A percentile compares a stretch with the other conserved stretches of the same genome.
phyloP scores from a whole-genome alignment of 257 asterid genomes.

The Solanum chaucha region DNA sequence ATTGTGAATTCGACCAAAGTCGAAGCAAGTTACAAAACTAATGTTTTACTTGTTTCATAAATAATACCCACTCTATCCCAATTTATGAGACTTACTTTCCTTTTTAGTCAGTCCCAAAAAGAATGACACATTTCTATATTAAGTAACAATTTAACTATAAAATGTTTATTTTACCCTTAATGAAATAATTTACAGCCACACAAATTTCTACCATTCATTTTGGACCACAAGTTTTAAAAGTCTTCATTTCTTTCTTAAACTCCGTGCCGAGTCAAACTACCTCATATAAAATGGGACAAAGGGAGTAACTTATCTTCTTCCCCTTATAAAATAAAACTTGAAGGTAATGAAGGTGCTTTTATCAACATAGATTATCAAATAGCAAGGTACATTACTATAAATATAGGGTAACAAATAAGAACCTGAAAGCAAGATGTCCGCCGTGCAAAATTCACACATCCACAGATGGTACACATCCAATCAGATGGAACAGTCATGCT shows the following conservation, averaged over 20 bases:
- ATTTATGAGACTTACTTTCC: too few relatives aligned
- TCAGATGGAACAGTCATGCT: slow-evolving; percentile 66
- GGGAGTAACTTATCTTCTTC: not conserved
- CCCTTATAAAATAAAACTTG: not conserved
- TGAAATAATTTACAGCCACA: too few relatives aligned
- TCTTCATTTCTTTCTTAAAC: too few relatives aligned
- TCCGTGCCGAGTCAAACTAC: too few relatives aligned
- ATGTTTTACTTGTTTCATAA: not conserved
- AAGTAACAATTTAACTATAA: too few relatives aligned
- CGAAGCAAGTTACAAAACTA: not conserved
- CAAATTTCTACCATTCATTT: too few relatives aligned
- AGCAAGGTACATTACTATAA: not conserved
- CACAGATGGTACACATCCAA: slow-evolving; percentile 98
- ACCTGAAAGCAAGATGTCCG: slow-evolving; percentile 99
- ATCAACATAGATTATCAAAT: not conserved
- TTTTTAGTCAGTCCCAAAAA: too few relatives aligned
- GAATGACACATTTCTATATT: too few relatives aligned
- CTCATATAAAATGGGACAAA: too few relatives aligned
- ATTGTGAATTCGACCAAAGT: not conserved
- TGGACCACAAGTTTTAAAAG: too few relatives aligned
- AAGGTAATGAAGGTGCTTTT: not conserved
- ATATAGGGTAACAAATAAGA: slow-evolving; percentile 3
- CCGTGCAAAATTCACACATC: slow-evolving; percentile 93
- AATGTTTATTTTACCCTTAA: too few relatives aligned
- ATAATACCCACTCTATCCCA: not conserved